phyloP scores from a whole-genome alignment of 73 alveolate genomes.

The Tetrahymena malaccensis region DNA sequence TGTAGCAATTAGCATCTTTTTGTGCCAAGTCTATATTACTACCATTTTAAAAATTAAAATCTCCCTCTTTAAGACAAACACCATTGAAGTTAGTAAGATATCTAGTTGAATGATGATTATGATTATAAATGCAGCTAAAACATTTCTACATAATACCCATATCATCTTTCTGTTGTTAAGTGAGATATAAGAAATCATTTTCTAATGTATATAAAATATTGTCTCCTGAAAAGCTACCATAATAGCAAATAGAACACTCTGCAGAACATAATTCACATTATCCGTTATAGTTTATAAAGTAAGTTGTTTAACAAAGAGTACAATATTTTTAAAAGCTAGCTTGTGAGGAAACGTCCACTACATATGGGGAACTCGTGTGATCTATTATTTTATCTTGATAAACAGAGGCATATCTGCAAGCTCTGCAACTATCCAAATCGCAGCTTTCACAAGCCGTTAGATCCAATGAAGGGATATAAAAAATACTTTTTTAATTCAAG shows the following conservation, averaged over 20 bases:
- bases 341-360: not conserved
- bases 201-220: not conserved
- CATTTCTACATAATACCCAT: not conserved
- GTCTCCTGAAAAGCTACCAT: not conserved
- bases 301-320: not conserved
- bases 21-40: not conserved
- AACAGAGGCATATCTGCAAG: not conserved
- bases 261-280: not conserved
- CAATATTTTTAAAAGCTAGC: not conserved
- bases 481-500: not conserved
- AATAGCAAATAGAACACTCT: not conserved
- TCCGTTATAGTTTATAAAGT: not conserved
- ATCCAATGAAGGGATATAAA: not conserved
- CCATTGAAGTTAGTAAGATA: not conserved
- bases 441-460: not conserved
- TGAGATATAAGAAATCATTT: not conserved
- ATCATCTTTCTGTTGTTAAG: not conserved
- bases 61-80: not conserved
- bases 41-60: not conserved
- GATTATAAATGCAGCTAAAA: not conserved
- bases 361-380: not conserved
- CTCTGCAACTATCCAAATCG: not conserved
- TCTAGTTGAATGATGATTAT: not conserved
- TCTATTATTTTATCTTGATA: not conserved
- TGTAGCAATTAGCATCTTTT: not conserved